Conservation (phyloP, 2,329 filamentous ascomycete genomes). For the Aureobasidium melanogenum region DNA sequence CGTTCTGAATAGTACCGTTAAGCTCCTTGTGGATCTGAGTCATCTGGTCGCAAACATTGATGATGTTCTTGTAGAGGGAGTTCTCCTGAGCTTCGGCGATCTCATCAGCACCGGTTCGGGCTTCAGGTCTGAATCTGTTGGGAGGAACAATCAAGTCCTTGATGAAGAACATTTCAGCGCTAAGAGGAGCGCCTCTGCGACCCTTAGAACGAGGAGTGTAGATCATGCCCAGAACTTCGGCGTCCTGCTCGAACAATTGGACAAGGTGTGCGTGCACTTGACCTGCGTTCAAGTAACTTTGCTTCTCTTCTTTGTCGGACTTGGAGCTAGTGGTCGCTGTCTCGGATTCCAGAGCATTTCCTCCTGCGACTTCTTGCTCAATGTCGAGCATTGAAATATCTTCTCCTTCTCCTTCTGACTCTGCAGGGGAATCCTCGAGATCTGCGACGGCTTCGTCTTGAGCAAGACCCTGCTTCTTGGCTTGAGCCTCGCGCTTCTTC, state of each 20-base stretch:
- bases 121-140: slow-evolving; percentile 83
- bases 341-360: slow-evolving; percentile 45
- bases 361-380: slow-evolving; percentile 33
- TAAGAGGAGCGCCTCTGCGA: slow-evolving; percentile 45
- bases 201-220: slow-evolving; percentile 69
- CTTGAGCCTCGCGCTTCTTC: slow-evolving; percentile 37
- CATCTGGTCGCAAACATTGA: slow-evolving; percentile 65
- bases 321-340: slow-evolving; percentile 21
- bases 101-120: slow-evolving; percentile 67
- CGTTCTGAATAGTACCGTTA: slow-evolving; percentile 36
- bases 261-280: slow-evolving; percentile 74
- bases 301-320: slow-evolving; percentile 32
- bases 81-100: slow-evolving; percentile 88
- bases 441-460: slow-evolving; percentile 64
- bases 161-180: slow-evolving; percentile 89
- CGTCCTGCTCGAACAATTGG: slow-evolving; percentile 78
- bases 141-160: slow-evolving; percentile 80
- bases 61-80: slow-evolving; percentile 72
- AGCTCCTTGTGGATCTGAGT: slow-evolving; percentile 66
- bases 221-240: slow-evolving; percentile 72
- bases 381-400: slow-evolving; percentile 31
- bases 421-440: slow-evolving; percentile 44
- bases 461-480: slow-evolving; percentile 38
- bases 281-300: slow-evolving; percentile 71
- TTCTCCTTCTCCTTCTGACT: slow-evolving; percentile 25